These are phyloP conservation scores for Coelastrella sp. DNA, from an alignment of 139 green algal genomes.

Conservation along the genomic window DNA sequence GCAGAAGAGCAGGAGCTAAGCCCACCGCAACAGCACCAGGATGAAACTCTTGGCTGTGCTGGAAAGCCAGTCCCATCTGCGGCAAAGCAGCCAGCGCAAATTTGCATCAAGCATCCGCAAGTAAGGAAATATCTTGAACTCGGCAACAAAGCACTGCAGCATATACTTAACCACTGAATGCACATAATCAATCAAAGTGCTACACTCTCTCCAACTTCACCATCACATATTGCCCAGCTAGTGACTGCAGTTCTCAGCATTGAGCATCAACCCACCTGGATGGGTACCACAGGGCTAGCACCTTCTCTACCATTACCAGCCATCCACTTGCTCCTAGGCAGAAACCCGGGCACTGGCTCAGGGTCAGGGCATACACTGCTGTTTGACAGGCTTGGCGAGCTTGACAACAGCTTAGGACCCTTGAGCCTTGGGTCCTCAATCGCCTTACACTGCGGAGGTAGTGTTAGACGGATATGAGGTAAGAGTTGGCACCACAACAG, in stretches of 20 bases:
- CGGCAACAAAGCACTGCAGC: no score
- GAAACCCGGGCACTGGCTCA: conserved; percentile 33
- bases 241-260: no score
- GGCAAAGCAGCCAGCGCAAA: neutral
- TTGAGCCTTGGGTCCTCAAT: conserved; percentile 31
- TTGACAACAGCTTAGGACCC: neutral
- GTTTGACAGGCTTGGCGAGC: neutral
- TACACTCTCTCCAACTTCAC: no score
- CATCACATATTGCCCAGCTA: no score
- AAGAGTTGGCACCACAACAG: no score
- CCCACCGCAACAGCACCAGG: neutral
- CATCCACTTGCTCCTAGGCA: conserved; percentile 32
- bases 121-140: no score
- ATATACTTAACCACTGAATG: no score
- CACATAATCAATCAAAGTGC: no score
- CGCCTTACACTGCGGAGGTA: neutral
- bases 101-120: no score
- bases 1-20: conserved; percentile 23
- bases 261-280: neutral
- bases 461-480: no score
- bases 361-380: conserved; percentile 42
- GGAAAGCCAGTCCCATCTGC: neutral
- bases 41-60: neutral
- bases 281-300: neutral
- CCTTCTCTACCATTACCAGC: conserved; percentile 18